These are phyloP conservation scores for Coriaria nepalensis DNA, from an alignment of 306 rosid genomes.

Conservation along the genomic window DNA sequence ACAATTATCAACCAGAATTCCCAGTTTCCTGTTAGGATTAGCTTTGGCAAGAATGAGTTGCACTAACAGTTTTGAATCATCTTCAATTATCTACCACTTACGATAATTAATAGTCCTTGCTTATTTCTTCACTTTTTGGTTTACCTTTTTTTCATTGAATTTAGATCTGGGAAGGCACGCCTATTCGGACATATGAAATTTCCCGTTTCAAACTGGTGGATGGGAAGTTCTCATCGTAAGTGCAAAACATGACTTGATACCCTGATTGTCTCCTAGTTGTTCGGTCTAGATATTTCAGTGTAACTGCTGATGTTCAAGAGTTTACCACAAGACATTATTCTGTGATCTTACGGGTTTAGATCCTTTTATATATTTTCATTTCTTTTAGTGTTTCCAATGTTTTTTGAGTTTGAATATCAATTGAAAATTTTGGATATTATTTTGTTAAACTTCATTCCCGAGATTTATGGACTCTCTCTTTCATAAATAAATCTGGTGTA, in stretches of 20 bases:
- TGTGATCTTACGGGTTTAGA: too few relatives aligned
- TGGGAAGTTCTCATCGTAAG: conserved; percentile 99
- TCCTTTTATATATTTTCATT: too few relatives aligned
- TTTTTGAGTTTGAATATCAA: too few relatives aligned
- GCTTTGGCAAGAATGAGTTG: too few relatives aligned
- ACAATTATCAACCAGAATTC: too few relatives aligned
- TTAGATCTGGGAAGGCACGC: conserved; percentile 97
- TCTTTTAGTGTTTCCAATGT: too few relatives aligned
- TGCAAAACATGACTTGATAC: conserved; percentile 11
- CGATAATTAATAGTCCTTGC: too few relatives aligned
- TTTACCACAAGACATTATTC: too few relatives aligned
- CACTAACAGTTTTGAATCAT: conserved; percentile 2
- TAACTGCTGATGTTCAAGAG: too few relatives aligned
- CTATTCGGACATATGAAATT: conserved; percentile 59
- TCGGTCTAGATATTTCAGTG: too few relatives aligned
- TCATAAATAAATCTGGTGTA: conserved; percentile 5
- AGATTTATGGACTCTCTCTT: neutral
- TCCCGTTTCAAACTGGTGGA: conserved; percentile 87
- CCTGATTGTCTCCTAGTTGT: too few relatives aligned
- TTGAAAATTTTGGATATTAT: neutral
- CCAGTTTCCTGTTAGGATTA: too few relatives aligned
- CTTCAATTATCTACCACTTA: conserved; percentile 16
- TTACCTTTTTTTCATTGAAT: conserved; percentile 14
- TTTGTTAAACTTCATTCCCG: conserved; percentile 6
- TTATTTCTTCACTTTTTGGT: conserved; percentile 10